Conservation (phyloP, 768 basidiomycete species). For the Suillus fuscotomentosus region DNA sequence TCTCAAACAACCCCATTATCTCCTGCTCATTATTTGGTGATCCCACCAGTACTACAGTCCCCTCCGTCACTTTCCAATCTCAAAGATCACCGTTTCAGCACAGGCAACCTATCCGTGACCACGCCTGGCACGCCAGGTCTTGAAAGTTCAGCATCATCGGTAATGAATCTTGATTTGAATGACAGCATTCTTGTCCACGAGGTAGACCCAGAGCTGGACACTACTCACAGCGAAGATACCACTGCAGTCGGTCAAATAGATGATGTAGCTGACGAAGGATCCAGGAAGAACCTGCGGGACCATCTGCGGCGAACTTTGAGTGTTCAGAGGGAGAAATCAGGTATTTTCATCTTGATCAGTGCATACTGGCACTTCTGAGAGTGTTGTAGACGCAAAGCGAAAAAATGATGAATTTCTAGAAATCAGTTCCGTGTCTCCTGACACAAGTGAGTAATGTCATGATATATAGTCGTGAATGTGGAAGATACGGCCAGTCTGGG, state of each 20-base stretch:
- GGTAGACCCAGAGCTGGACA: conserved; percentile 60
- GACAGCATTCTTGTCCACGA: conserved; percentile 75
- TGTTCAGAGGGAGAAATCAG: conserved; percentile 47
- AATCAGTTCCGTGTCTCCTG: conserved; percentile 39
- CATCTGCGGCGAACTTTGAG: conserved; percentile 68
- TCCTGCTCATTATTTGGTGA: background rate
- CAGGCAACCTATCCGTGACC: conserved; percentile 13
- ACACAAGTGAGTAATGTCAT: conserved; percentile 32
- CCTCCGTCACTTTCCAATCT: background rate
- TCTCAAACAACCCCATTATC: background rate
- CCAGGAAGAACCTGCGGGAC: conserved; percentile 65
- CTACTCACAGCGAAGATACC: conserved; percentile 51
- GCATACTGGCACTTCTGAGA: conserved; percentile 13
- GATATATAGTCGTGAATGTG: background rate
- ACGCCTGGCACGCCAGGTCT: conserved; percentile 28
- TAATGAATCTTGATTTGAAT: conserved; percentile 60
- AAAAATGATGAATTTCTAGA: conserved; percentile 20
- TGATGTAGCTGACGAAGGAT: conserved; percentile 49
- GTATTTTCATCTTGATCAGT: conserved; percentile 28
- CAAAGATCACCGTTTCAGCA: background rate
- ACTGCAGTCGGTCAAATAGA: conserved; percentile 46
- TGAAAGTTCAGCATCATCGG: conserved; percentile 71
- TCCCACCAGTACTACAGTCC: background rate
- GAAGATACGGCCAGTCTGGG: no score
- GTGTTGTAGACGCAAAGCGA: conserved; percentile 31